These are phyloP conservation scores for Cladophialophora exuberans DNA, from an alignment of 2,329 filamentous ascomycete species.

Conservation along the genomic window DNA sequence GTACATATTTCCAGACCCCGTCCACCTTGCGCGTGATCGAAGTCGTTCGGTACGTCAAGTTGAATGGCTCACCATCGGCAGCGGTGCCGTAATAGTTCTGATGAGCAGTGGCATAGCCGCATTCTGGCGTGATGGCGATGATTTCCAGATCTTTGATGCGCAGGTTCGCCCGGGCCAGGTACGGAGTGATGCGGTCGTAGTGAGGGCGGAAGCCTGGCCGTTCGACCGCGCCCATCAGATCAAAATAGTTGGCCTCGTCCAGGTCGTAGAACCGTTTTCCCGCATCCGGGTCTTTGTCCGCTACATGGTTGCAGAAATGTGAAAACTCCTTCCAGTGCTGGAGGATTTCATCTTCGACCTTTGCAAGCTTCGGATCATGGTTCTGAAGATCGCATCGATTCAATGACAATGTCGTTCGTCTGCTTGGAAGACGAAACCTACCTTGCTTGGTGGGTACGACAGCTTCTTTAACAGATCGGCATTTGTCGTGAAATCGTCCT, in stretches of 20 bases:
- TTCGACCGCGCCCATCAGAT: neutral
- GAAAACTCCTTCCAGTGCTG: slow-evolving; percentile 1
- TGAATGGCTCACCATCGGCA: neutral
- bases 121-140: slow-evolving; percentile 1
- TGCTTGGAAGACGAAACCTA: neutral
- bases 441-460: slow-evolving; percentile 1
- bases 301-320: slow-evolving; percentile 1
- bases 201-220: neutral
- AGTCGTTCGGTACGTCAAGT: slow-evolving; percentile 3
- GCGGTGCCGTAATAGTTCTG: slow-evolving; percentile 1
- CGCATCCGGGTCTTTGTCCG: slow-evolving; percentile 1
- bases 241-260: slow-evolving; percentile 3
- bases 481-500: neutral
- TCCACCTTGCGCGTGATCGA: slow-evolving; percentile 2
- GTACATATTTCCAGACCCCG: slow-evolving; percentile 6
- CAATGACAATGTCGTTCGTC: neutral
- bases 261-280: slow-evolving; percentile 5
- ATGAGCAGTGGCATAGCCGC: neutral
- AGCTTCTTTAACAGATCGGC: neutral
- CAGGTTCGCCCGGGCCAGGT: neutral
- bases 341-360: slow-evolving; percentile 5
- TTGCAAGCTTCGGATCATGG: neutral
- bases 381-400: neutral
- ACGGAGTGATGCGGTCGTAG: slow-evolving; percentile 6
- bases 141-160: slow-evolving; percentile 4